These are phyloP conservation scores for Xylaria sp. DNA, from an alignment of 495 filamentous ascomycete genomes.

Conservation along the genomic window DNA sequence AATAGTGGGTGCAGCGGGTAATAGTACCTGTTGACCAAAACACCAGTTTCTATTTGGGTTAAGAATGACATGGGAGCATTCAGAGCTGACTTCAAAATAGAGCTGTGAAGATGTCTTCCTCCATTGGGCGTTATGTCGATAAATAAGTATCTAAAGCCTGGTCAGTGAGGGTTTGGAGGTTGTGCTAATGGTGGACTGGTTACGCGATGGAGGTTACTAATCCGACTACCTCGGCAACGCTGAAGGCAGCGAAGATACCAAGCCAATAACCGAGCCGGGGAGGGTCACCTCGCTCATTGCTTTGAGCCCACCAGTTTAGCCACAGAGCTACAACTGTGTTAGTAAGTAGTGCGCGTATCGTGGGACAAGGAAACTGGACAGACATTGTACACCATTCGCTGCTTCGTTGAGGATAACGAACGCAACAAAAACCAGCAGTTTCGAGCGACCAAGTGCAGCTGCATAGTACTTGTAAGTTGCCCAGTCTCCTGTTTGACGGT, in stretches of 20 bases:
- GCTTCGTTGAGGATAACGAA: constrained; percentile 26
- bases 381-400: constrained; percentile 16
- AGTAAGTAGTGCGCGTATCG: too few species aligned
- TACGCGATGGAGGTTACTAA: constrained; percentile 20
- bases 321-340: constrained; percentile 34
- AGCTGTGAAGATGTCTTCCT: constrained; percentile 17
- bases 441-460: constrained; percentile 37
- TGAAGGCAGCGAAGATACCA: constrained; percentile 43
- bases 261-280: constrained; percentile 35
- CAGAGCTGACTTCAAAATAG: constrained; percentile 12
- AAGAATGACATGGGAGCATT: constrained; percentile 17
- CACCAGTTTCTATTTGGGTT: constrained; percentile 12
- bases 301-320: constrained; percentile 46
- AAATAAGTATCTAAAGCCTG: not conserved
- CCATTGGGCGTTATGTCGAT: constrained; percentile 20
- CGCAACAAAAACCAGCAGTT: constrained; percentile 29
- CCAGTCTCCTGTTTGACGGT: constrained; percentile 36
- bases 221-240: constrained; percentile 31
- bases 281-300: constrained; percentile 21
- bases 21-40: constrained; percentile 20
- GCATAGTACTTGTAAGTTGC: constrained; percentile 44
- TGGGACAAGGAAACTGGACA: not conserved
- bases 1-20: not conserved
- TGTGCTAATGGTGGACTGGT: not conserved
- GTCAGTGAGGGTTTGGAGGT: not conserved